Conservation (phyloP, 2,329 filamentous ascomycete species). For the Pezicula radicicola region DNA sequence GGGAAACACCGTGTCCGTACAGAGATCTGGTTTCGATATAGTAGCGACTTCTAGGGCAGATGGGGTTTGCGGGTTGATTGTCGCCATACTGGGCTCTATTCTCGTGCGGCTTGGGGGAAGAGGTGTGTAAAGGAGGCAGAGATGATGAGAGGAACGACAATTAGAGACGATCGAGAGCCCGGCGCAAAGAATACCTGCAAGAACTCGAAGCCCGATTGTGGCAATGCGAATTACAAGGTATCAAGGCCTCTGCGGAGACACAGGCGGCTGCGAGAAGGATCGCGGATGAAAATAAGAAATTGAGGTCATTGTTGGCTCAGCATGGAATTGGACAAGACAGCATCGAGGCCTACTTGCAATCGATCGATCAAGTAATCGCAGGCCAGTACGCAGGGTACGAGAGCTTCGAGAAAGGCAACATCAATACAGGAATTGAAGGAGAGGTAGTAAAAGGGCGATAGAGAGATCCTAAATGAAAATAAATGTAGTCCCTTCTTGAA, state of each 20-base stretch:
- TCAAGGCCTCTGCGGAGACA: slow-evolving; percentile 68
- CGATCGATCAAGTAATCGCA: slow-evolving; percentile 5
- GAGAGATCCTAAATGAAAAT: too few relatives aligned
- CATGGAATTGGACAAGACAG: slow-evolving; percentile 55
- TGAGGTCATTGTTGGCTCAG: slow-evolving; percentile 56
- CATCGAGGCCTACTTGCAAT: slow-evolving; percentile 34
- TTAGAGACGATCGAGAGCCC: slow-evolving; percentile 71
- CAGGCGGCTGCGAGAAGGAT: slow-evolving; percentile 68
- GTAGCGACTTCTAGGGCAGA: not conserved
- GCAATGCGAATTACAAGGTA: slow-evolving; percentile 60
- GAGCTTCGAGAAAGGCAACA: too few relatives aligned
- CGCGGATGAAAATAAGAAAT: slow-evolving; percentile 64
- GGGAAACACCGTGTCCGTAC: not conserved
- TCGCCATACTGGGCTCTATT: not conserved
- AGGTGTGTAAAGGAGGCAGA: too few relatives aligned
- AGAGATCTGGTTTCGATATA: not conserved
- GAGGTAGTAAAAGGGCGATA: too few relatives aligned
- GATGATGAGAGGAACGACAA: slow-evolving; percentile 51
- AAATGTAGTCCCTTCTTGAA: too few relatives aligned
- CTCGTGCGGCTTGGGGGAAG: too few relatives aligned
- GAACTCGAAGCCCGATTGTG: slow-evolving; percentile 65
- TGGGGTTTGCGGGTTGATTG: not conserved
- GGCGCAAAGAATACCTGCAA: slow-evolving; percentile 69
- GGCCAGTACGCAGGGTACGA: slow-evolving; percentile 11
- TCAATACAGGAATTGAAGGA: too few relatives aligned